phyloP scores from a whole-genome alignment of 441 rosid genomes.

The Euphorbia schlechtendalii region DNA sequence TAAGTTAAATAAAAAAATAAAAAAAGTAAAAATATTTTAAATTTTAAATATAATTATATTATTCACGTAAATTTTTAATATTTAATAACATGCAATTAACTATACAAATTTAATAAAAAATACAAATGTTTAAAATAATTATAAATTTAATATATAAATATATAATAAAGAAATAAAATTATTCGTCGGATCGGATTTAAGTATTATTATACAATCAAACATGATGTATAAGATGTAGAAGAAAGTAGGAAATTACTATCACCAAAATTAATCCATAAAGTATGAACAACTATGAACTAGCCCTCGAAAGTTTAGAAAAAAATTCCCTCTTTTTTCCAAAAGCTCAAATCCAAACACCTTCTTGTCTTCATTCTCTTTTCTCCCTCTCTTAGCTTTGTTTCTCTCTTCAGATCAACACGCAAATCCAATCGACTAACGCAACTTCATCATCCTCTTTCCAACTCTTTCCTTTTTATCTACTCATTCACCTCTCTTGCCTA shows the following conservation, averaged over 20 bases:
- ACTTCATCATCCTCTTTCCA: background rate
- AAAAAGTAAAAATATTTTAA: too few species aligned
- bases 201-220: too few species aligned
- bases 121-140: too few species aligned
- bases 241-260: background rate
- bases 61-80: too few species aligned
- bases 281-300: background rate
- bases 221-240: too few species aligned
- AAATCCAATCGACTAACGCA: slow-evolving; percentile 1
- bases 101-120: too few species aligned
- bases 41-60: too few species aligned
- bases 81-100: too few species aligned
- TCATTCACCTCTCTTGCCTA: background rate
- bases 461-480: background rate
- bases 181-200: too few species aligned
- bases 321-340: slow-evolving; percentile 15
- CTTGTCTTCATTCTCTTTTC: background rate
- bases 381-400: background rate
- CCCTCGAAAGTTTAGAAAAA: background rate
- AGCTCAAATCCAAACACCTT: background rate
- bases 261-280: background rate
- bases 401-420: slow-evolving; percentile 10
- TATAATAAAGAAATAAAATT: too few species aligned
- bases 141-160: too few species aligned
- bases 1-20: too few species aligned